Percentiles rank a stretch among this genome's conserved stretches.
These are phyloP conservation scores for Botrytis galanthina DNA, from an alignment of 2,329 filamentous ascomycete genomes.

Conservation along the genomic window DNA sequence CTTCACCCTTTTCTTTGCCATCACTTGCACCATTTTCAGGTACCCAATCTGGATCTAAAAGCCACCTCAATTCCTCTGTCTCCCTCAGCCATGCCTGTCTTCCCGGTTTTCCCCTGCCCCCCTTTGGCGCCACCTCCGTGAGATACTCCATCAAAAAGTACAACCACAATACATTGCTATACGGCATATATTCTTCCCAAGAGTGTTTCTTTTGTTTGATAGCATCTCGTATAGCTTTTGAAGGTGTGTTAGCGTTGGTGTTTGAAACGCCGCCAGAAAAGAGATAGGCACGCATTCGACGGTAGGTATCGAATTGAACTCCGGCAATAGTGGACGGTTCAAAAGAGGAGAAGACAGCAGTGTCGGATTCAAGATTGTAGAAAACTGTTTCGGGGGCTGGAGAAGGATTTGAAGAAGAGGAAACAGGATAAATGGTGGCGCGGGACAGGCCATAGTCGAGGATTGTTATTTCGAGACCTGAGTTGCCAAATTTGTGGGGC, in stretches of 20 bases:
- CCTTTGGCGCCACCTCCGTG: slow-evolving; percentile 5
- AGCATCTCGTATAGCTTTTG: slow-evolving; percentile 4
- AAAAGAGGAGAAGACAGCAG: slow-evolving; percentile 59
- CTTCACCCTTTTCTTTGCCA: not conserved
- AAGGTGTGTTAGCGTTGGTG: slow-evolving; percentile 14
- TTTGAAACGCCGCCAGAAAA: slow-evolving; percentile 24
- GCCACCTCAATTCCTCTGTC: not conserved
- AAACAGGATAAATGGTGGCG: slow-evolving; percentile 44
- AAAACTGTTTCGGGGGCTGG: slow-evolving; percentile 45
- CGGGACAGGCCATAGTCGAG: slow-evolving; percentile 65
- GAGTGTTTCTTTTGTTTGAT: slow-evolving; percentile 30
- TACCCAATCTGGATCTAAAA: slow-evolving; percentile 4
- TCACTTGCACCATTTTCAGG: not conserved
- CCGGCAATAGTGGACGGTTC: slow-evolving; percentile 21
- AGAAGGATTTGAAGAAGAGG: slow-evolving; percentile 29
- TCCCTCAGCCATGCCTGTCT: not conserved
- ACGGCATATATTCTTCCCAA: slow-evolving; percentile 56
- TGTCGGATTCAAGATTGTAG: slow-evolving; percentile 59
- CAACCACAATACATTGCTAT: slow-evolving; percentile 65
- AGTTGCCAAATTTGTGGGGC: slow-evolving; percentile 52
- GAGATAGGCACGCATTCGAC: slow-evolving; percentile 44
- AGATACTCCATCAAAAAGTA: slow-evolving; percentile 41
- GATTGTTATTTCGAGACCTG: slow-evolving; percentile 62
- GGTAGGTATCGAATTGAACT: slow-evolving; percentile 59
- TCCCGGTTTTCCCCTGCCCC: not conserved